phyloP scores from a whole-genome alignment of 1,284 basidiomycete genomes.

The Tremellales sp. region DNA sequence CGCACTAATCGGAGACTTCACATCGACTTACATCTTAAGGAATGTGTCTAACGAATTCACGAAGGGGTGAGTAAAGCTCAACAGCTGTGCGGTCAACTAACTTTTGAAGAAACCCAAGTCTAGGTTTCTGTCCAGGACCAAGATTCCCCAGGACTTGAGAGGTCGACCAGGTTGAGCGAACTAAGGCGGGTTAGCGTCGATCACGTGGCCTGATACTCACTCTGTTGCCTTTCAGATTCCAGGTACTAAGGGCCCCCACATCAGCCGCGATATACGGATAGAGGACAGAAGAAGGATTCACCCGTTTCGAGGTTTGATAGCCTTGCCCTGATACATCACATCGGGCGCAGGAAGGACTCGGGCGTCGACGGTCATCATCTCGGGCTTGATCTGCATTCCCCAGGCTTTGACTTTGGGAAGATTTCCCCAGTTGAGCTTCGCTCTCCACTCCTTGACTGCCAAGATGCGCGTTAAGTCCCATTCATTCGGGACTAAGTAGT shows the following conservation, averaged over 20 bases:
- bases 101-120: too few relatives aligned
- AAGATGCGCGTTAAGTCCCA: background rate
- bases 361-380: slow-evolving; percentile 42
- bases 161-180: slow-evolving; percentile 41
- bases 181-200: slow-evolving; percentile 14
- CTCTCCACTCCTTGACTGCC: slow-evolving; percentile 41
- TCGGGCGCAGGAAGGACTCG: slow-evolving; percentile 44
- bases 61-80: too few relatives aligned
- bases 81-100: too few relatives aligned
- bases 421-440: slow-evolving; percentile 34
- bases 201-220: slow-evolving; percentile 6
- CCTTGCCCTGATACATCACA: slow-evolving; percentile 38
- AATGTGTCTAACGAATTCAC: too few relatives aligned
- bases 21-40: too few relatives aligned
- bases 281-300: slow-evolving; percentile 23
- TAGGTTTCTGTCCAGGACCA: too few relatives aligned
- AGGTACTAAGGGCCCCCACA: slow-evolving; percentile 9
- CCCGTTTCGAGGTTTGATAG: slow-evolving; percentile 30
- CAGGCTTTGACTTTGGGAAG: slow-evolving; percentile 45
- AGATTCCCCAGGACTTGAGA: slow-evolving; percentile 48
- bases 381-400: slow-evolving; percentile 44
- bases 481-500: background rate
- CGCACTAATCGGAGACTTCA: too few relatives aligned
- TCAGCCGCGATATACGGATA: background rate
- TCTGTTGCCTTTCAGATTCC: slow-evolving; percentile 29